Evolutionary conservation across 2,329 filamentous ascomycete species (phyloP).

Genomic region (Colletotrichum tropicale): DNA sequence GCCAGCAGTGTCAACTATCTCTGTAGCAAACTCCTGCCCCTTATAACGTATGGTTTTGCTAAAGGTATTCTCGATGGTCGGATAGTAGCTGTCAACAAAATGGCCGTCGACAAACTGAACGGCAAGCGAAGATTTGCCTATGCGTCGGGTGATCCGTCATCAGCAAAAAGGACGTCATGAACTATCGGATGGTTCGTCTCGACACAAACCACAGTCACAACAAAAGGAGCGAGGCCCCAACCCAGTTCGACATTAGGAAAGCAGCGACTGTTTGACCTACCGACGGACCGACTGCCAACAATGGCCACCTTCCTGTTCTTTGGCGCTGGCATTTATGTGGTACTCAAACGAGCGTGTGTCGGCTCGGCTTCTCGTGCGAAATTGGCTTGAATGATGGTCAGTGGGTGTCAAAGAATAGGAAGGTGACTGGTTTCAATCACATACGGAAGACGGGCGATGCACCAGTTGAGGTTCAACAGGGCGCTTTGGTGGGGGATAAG

Average conservation of each 20-base stretch:
- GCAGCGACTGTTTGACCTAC: slow-evolving; percentile 37
- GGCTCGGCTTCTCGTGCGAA: neutral
- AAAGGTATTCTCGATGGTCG: slow-evolving; percentile 98
- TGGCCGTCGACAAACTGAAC: slow-evolving; percentile 97
- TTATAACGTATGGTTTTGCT: slow-evolving; percentile 94
- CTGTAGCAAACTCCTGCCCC: slow-evolving; percentile 90
- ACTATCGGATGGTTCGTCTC: neutral
- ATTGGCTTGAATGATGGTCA: neutral
- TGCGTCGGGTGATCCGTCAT: neutral
- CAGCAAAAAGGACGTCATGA: neutral
- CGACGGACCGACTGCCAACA: slow-evolving; percentile 90
- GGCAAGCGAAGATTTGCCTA: slow-evolving; percentile 96
- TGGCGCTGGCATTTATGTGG: slow-evolving; percentile 63
- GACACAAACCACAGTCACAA: neutral
- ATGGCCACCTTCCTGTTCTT: slow-evolving; percentile 97
- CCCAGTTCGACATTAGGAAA: neutral
- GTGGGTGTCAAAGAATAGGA: neutral
- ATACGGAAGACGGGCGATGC: neutral
- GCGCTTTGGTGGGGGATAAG: neutral
- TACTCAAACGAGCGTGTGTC: neutral
- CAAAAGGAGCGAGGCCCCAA: neutral
- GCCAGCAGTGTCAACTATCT: slow-evolving; percentile 98
- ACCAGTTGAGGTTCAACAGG: neutral
- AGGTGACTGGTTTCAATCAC: neutral
- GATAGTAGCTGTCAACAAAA: slow-evolving; percentile 99